Evolutionary conservation across 192 early-diverging fungal genomes (phyloP).

Genomic region (Spizellomyces sp.): DNA sequence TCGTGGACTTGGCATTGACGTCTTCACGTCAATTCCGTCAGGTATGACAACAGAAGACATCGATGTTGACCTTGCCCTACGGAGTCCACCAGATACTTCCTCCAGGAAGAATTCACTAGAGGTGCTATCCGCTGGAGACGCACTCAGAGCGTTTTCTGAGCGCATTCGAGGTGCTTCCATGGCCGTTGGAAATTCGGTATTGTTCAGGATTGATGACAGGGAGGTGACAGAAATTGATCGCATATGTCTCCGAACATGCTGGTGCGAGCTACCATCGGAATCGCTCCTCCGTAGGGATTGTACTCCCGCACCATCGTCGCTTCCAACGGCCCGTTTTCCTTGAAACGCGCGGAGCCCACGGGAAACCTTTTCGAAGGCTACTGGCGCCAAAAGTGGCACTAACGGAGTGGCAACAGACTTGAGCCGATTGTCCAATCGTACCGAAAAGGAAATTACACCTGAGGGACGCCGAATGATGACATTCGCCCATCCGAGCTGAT

Average conservation of each 20-base stretch:
- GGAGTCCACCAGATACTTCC: background rate
- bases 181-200: background rate
- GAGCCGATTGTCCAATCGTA: slow-evolving; percentile 71
- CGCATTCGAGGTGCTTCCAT: background rate
- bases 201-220: slow-evolving; percentile 3
- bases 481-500: slow-evolving; percentile 73
- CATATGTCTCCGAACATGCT: slow-evolving; percentile 4
- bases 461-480: slow-evolving; percentile 81
- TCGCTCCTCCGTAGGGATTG: slow-evolving; percentile 7
- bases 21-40: slow-evolving; percentile 10
- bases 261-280: slow-evolving; percentile 14
- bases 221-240: slow-evolving; percentile 18
- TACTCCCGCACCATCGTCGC: background rate
- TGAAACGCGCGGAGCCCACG: background rate
- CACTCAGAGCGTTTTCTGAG: background rate
- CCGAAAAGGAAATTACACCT: slow-evolving; percentile 70
- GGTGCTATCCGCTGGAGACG: slow-evolving; percentile 17
- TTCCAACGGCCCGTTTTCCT: background rate
- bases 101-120: slow-evolving; percentile 15
- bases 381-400: slow-evolving; percentile 13
- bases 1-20: slow-evolving; percentile 2
- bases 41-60: slow-evolving; percentile 12
- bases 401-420: slow-evolving; percentile 20
- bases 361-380: slow-evolving; percentile 14
- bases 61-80: slow-evolving; percentile 16